Base-by-base conservation (phyloP, 140 eudicot species). In the Flaveria floridana region DNA sequence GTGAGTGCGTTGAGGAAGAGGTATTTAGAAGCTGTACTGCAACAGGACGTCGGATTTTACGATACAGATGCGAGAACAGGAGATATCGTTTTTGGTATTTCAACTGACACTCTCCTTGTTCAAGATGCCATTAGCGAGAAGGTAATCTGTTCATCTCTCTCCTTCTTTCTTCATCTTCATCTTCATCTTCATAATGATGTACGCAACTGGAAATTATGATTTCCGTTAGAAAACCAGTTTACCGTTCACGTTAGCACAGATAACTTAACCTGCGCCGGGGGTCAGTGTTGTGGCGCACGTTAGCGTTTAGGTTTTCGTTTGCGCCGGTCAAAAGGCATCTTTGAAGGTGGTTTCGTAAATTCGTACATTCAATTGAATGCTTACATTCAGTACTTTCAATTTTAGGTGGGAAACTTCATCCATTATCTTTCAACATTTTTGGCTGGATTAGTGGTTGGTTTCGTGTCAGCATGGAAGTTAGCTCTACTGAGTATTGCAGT, bases 81-180 rank as follows among this genome's bases (percentile, higher is more conserved):
- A 3, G 97, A 95, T 78, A 89, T 95, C 63, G 97, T 95, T 71
- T 95, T 95, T 63, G 89, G 95, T 81, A 92, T 95, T 20, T 95
- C 99, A 1, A 91, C 97, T 0, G 99, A 91, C 59, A 95, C 99
- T 63, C 97, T 95, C 50, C 99, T 95, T 78, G 99, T 95, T 25
- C 99, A 95, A 85, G 97, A 95, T 78, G 99, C 99, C 84, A 91
- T 91, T 44, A 95, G 99, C 80, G 99, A 91, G 84, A 95, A 91
- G 97, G 99, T 95, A 47, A 41, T 39, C 18, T 66, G 63, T 20
- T 58, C 28, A 62, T 62, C 10, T 44, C 8, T 34, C 7, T 34
- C 41, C 8, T 5, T 34, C 8, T 34, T 34, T 0, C 41, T 5
- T 34, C 41, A 34, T 34, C 41, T 34, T 34, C 37, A 3, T 28